Base-by-base conservation (phyloP, 2,329 filamentous ascomycete species). In the Claviceps pusilla region DNA sequence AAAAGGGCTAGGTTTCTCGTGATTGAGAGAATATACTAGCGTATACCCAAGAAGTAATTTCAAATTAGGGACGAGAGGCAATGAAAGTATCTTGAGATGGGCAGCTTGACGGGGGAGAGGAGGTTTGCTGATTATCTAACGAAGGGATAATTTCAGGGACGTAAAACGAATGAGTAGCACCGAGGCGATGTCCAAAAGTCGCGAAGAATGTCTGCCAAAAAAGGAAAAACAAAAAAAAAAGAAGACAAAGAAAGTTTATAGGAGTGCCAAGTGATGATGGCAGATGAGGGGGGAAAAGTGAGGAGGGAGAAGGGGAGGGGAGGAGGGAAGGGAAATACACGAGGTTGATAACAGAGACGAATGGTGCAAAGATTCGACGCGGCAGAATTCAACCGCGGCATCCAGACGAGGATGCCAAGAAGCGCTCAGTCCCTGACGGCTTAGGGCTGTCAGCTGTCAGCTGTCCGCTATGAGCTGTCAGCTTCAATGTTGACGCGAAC, bases 161-260 rank as follows among this genome's bases (percentile, higher is more conserved):
- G 28, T 14, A 49, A 53, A 53, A 55, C 24, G 29, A 53, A 55
- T 53, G 54, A 53, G 53, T 42, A n/a, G 29, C 51, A 53, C 43
- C 39, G 46, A 53, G 37, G 46, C 19, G 33, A 50, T 47, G 11
- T 52, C 54, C 51, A 53, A 48, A 48, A 31, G 51, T 53, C 46
- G 51, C 47, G 41, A 42, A 43, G 11, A 24, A 19, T 24, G 41
- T 24, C 43, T 42, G 50, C 46, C 52, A 49, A 41, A 39, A 55
- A 35, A 48, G n/a, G 29, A 35, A 12, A 4, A 39, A 1, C 19
- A 16, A 5, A 3, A 24, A 24, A 24, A 24, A 24, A 24, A 24
- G 3, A 24, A 24, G 24, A 24, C 24, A 24, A 24, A 24, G 2
- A 24, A 24, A 24, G 24, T 24, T 24, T 47, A 53, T 53, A 53